These are phyloP conservation scores for Cnidoscolus chayamansa DNA, from an alignment of 441 rosid species.

Conservation along the genomic window DNA sequence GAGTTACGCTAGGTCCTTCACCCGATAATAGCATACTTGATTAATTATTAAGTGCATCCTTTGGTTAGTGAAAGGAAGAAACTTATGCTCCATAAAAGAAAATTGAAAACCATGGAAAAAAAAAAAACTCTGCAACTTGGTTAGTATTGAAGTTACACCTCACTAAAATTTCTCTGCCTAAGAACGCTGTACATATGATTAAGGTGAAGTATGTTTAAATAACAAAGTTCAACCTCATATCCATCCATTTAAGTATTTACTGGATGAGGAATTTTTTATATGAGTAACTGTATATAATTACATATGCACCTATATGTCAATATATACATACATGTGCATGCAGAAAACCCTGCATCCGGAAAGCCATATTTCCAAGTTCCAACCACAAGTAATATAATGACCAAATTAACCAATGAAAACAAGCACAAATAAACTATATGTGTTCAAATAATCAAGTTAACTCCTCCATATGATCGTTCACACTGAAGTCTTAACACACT, in stretches of 20 bases:
- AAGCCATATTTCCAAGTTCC: conserved; percentile 10
- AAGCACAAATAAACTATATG: background rate
- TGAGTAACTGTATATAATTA: background rate
- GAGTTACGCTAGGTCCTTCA: background rate
- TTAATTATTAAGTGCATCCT: background rate
- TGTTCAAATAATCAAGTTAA: background rate
- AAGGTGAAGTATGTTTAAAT: background rate
- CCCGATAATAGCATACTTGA: background rate
- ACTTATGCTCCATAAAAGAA: background rate
- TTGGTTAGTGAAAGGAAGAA: too few relatives aligned
- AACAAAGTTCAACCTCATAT: background rate
- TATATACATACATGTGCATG: background rate
- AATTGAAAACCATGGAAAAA: background rate
- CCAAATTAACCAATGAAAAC: background rate
- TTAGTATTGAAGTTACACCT: background rate
- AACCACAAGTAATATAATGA: background rate
- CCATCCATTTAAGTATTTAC: background rate
- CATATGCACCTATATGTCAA: background rate
- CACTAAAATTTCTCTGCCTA: background rate
- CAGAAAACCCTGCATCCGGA: background rate
- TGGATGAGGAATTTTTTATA: background rate
- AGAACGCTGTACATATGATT: background rate
- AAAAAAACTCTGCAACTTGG: background rate
- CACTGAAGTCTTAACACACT: background rate
- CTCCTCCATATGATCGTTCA: background rate